Percentiles rank a stretch among this genome's conserved stretches.
Evolutionary conservation across 305 asterid genomes (phyloP).

Genomic region (Nicotiana rustica): DNA sequence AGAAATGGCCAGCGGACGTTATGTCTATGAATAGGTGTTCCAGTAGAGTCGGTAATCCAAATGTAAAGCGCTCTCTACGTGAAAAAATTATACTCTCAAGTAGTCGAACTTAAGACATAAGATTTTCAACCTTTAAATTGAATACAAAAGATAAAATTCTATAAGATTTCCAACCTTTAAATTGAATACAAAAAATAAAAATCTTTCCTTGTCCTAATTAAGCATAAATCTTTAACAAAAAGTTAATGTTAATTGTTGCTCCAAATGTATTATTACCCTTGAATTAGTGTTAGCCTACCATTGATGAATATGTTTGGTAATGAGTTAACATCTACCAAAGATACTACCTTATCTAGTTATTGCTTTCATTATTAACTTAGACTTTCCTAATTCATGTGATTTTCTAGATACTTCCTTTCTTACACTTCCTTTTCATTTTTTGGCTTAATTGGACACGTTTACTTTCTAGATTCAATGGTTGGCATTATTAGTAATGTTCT

Average conservation of each 20-base stretch:
- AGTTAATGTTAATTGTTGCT: not conserved
- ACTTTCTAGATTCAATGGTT: not conserved
- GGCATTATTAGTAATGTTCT: not conserved
- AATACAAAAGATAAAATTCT: not conserved
- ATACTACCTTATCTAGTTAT: not conserved
- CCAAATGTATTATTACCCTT: not conserved
- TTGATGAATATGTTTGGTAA: not conserved
- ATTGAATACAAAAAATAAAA: not conserved
- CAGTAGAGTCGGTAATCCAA: no score
- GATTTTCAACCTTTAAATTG: no score
- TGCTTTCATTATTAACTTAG: not conserved
- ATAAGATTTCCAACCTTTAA: no score
- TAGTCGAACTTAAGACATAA: no score
- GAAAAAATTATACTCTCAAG: no score
- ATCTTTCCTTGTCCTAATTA: not conserved
- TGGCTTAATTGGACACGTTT: not conserved
- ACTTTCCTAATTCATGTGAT: not conserved
- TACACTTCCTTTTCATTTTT: not conserved
- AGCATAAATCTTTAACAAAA: not conserved
- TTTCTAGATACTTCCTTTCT: not conserved
- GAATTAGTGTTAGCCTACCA: not conserved
- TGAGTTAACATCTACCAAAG: not conserved
- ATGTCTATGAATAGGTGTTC: no score
- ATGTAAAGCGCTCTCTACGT: no score
- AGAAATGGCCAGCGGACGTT: no score